Conservation (phyloP, 176 grass and related monocot genomes). For the Lolium rigidum region DNA sequence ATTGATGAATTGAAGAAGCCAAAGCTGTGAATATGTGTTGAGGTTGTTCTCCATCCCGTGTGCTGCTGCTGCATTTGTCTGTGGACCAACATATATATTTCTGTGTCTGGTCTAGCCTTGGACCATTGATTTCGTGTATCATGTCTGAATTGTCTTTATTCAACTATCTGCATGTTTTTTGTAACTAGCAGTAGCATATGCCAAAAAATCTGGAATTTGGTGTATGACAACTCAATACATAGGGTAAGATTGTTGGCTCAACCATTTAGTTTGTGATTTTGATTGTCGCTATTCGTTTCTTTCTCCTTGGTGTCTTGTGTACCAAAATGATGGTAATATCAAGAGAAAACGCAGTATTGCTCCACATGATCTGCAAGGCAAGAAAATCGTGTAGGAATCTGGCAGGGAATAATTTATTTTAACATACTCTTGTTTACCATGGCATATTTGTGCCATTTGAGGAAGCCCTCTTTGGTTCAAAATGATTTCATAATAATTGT, state of each 20-base stretch:
- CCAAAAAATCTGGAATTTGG: conserved; percentile 17
- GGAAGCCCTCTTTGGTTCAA: no score
- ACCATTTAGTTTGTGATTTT: conserved; percentile 37
- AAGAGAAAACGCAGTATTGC: not conserved
- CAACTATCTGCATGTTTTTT: not conserved
- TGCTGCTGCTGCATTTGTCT: conserved; percentile 23
- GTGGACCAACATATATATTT: conserved; percentile 25
- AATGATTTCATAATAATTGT: no score
- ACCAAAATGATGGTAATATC: not conserved
- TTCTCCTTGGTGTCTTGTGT: not conserved
- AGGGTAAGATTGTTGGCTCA: conserved; percentile 37
- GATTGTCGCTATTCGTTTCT: conserved; percentile 15
- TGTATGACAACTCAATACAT: conserved; percentile 29
- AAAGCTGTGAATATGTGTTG: conserved; percentile 57
- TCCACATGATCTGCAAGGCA: not conserved
- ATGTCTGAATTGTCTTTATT: conserved; percentile 18
- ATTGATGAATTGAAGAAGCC: conserved; percentile 40
- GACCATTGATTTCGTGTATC: conserved; percentile 28
- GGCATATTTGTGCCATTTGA: no score
- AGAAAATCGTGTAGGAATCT: no score
- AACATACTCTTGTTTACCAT: no score
- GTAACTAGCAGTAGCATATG: conserved; percentile 17
- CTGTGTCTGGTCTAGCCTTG: not conserved
- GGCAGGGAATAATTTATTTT: no score
- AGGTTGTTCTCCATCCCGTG: conserved; percentile 37